These are phyloP conservation scores for Vigna nakashimae DNA, from an alignment of 306 rosid species.

Conservation along the genomic window DNA sequence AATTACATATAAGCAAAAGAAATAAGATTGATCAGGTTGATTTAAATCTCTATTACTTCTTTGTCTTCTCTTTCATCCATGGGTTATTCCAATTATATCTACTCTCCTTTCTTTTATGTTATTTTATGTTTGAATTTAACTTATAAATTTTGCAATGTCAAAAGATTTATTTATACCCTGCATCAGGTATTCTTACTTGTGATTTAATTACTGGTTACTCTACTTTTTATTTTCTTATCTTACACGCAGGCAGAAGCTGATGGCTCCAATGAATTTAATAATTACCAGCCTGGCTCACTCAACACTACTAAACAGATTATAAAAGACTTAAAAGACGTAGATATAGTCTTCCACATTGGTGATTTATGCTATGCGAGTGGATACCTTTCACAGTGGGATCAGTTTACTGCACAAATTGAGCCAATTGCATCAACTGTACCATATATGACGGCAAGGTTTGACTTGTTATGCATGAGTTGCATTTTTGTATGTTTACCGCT, in stretches of 20 bases:
- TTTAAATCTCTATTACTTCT: slow-evolving; percentile 29
- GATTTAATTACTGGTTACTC: slow-evolving; percentile 22
- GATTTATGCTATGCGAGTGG: slow-evolving; percentile 92
- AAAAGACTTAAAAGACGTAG: slow-evolving; percentile 73
- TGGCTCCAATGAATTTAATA: slow-evolving; percentile 91
- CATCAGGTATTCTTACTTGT: neutral
- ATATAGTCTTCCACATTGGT: slow-evolving; percentile 94
- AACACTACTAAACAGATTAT: slow-evolving; percentile 81
- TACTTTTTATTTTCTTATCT: slow-evolving; percentile 29
- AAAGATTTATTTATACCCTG: slow-evolving; percentile 4
- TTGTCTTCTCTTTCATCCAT: slow-evolving; percentile 2
- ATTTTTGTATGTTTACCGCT: neutral
- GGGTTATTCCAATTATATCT: neutral
- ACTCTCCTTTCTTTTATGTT: neutral
- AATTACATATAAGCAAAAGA: neutral
- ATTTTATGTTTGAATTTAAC: slow-evolving; percentile 16
- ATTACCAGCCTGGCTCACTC: slow-evolving; percentile 85
- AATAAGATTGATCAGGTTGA: neutral
- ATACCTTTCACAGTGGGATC: slow-evolving; percentile 97
- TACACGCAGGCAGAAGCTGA: slow-evolving; percentile 85
- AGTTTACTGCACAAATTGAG: slow-evolving; percentile 89
- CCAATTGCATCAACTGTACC: slow-evolving; percentile 93
- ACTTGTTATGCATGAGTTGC: neutral
- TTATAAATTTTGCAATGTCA: neutral
- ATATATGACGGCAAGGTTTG: slow-evolving; percentile 91